phyloP scores from a whole-genome alignment of 1,139 yeast species.

The Williopsis jadinii region DNA sequence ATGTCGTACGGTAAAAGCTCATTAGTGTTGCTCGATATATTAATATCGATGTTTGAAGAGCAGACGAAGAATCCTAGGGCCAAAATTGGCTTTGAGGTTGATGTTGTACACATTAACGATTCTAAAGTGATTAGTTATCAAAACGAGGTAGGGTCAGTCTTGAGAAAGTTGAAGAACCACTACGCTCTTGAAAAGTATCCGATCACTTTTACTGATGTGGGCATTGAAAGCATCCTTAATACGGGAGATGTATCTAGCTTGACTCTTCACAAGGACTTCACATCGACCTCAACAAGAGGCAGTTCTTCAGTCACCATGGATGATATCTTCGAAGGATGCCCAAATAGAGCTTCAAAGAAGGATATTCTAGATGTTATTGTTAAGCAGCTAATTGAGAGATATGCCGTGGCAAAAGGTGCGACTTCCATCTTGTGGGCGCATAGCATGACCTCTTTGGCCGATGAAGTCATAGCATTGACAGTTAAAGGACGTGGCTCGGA shows the following conservation, averaged over 20 bases:
- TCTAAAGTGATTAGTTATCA: constrained; percentile 16
- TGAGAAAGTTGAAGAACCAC: constrained; percentile 20
- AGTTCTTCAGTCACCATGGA: constrained; percentile 12
- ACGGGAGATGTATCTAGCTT: constrained; percentile 3
- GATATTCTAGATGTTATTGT: constrained; percentile 50
- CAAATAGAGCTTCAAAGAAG: constrained; percentile 53
- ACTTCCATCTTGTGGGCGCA: constrained; percentile 64
- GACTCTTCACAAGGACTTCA: constrained; percentile 9
- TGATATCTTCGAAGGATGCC: constrained; percentile 24
- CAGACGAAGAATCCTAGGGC: constrained; percentile 58
- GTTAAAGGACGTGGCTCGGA: constrained; percentile 87
- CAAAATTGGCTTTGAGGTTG: constrained; percentile 58
- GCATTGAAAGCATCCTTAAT: constrained; percentile 12
- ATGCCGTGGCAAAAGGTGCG: constrained; percentile 41
- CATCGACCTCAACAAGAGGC: not conserved
- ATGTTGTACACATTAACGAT: constrained; percentile 48
- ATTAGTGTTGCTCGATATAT: constrained; percentile 58
- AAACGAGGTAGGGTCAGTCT: constrained; percentile 10
- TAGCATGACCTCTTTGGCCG: constrained; percentile 80
- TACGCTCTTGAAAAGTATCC: constrained; percentile 18
- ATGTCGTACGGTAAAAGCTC: constrained; percentile 64
- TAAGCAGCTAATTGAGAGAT: constrained; percentile 39
- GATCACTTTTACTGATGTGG: constrained; percentile 12
- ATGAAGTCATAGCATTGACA: constrained; percentile 66
- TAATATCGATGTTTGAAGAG: constrained; percentile 52